Evolutionary conservation across 257 asterid species (phyloP), one percentile per base, ranked within the genome.

Genomic region (Primulina tabacum): DNA sequence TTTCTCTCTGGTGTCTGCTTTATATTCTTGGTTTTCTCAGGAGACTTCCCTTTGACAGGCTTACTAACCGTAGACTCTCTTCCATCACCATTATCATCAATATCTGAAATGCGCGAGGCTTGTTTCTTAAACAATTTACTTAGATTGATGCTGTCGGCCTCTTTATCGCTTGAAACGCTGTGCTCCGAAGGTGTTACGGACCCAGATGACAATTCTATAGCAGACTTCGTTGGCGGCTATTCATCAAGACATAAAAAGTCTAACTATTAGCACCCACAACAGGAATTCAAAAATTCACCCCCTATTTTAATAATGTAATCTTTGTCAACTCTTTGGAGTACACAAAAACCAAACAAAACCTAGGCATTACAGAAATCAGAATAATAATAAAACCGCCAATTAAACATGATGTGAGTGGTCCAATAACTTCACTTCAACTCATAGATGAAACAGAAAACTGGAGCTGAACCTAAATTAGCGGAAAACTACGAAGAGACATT

Each of bases 121-220:
- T 70, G 76, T 77, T 80, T 82, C 69, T 81, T 79, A 73, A 89
- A 87, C 82, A 89, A 72, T 35, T 52, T 80, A 57, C 72, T 82
- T 58, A 89, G 89, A 66, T 73, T 79, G 34, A 81, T 32, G 52
- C 40, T 77, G 82, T 89, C 96, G 62, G 2, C 30, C 30, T 87
- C 96, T 17, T 77, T 89, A 28, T 77, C 89, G 62, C 86, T 81
- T 21, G 12, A 69, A 8, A 74, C 82, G 68, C 72, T 67, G 73
- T 40, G 71, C 65, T 71, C 80, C 40, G 65, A 70, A 38, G 86
- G 88, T 5, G 89, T 82, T 35, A 65, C 78, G 1, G 94, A 83
- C 40, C 77, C 90, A 37, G 94, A 89, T 35, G 94, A 85, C 67
- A 87, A 60, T 30, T 69, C 70, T 43, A 79, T 59, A 69, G 85